Conservation (phyloP, 805 yeast species). For the Kluyveromyces nonfermentans region DNA sequence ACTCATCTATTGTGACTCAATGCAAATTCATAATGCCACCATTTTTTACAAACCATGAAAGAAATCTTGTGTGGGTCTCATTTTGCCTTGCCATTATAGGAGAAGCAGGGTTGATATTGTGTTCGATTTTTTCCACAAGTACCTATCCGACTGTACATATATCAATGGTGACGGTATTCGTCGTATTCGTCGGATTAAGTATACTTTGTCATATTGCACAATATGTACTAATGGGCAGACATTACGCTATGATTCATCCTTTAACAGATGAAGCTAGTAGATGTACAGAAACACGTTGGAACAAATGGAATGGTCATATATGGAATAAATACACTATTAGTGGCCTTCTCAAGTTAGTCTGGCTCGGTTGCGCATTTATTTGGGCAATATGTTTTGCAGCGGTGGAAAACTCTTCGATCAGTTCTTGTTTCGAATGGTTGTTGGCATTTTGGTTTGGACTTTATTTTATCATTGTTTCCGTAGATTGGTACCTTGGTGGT, state of each 20-base stretch:
- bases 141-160: slow-evolving; percentile 46
- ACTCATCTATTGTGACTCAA: slow-evolving; percentile 12
- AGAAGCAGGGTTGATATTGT: slow-evolving; percentile 64
- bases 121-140: slow-evolving; percentile 62
- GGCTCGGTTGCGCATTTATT: slow-evolving; percentile 58
- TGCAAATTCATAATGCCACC: slow-evolving; percentile 28
- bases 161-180: slow-evolving; percentile 65
- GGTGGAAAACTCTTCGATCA: slow-evolving; percentile 34
- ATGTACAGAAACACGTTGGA: slow-evolving; percentile 12
- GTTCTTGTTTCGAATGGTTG: slow-evolving; percentile 77
- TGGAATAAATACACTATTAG: slow-evolving; percentile 41
- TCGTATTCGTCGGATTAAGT: slow-evolving; percentile 52
- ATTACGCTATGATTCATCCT: slow-evolving; percentile 34
- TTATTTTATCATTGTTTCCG: slow-evolving; percentile 49
- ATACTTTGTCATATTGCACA: slow-evolving; percentile 37
- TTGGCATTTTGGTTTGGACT: slow-evolving; percentile 79
- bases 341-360: slow-evolving; percentile 44
- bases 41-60: slow-evolving; percentile 32
- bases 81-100: slow-evolving; percentile 45
- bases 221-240: slow-evolving; percentile 38
- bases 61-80: slow-evolving; percentile 33
- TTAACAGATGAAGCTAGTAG: slow-evolving; percentile 12
- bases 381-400: slow-evolving; percentile 65
- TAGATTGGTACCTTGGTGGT: slow-evolving; percentile 64
- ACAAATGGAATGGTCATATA: slow-evolving; percentile 27